Evolutionary conservation across 805 yeast genomes (phyloP).

Genomic region (Kodamaea lidongshanica): DNA sequence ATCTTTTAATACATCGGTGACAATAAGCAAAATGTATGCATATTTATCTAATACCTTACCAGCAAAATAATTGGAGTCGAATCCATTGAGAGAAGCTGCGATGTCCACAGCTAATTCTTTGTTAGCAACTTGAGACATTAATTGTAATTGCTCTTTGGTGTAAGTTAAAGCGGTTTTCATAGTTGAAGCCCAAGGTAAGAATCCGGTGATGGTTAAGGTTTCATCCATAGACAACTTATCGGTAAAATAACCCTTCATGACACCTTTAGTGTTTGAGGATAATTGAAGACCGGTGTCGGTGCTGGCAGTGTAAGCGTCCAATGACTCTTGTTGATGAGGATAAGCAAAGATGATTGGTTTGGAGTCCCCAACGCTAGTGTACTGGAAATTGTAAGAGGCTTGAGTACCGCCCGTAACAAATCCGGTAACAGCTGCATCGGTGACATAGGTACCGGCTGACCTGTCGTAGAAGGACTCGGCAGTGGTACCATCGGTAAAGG

Average conservation of each 20-base stretch:
- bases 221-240: conserved; percentile 33
- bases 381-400: conserved; percentile 45
- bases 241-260: conserved; percentile 42
- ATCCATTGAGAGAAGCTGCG: conserved; percentile 28
- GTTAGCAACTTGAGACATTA: conserved; percentile 41
- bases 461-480: conserved; percentile 45
- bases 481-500: conserved; percentile 36
- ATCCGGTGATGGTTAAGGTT: conserved; percentile 33
- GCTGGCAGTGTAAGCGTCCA: conserved; percentile 21
- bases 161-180: conserved; percentile 29
- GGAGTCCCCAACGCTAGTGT: conserved; percentile 47
- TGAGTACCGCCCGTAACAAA: conserved; percentile 36
- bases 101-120: conserved; percentile 44
- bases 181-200: conserved; percentile 41
- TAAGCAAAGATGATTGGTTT: conserved; percentile 45
- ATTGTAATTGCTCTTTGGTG: conserved; percentile 37
- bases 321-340: conserved; percentile 46
- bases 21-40: conserved; percentile 49
- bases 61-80: conserved; percentile 42
- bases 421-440: conserved; percentile 44
- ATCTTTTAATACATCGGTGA: conserved; percentile 43
- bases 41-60: conserved; percentile 54
- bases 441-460: conserved; percentile 65
- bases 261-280: conserved; percentile 47
- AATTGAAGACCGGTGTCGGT: conserved; percentile 37